phyloP scores from a whole-genome alignment of 2,329 filamentous ascomycete species.

The Ustulina deusta region DNA sequence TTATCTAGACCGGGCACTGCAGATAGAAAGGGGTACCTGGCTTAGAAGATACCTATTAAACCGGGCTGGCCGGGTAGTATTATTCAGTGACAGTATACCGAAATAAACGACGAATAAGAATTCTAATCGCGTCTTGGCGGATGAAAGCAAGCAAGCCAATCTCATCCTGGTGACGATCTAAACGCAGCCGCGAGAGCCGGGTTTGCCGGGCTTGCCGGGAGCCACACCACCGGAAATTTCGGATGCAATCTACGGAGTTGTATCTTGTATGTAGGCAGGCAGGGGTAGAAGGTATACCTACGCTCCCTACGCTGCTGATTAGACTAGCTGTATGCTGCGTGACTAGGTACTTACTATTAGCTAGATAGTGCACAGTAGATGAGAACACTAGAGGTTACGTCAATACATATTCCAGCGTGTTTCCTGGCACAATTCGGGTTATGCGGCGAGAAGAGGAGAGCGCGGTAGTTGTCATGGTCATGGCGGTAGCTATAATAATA shows the following conservation, averaged over 20 bases:
- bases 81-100: not conserved
- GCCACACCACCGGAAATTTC: conserved; percentile 32
- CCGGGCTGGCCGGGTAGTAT: not conserved
- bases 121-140: not conserved
- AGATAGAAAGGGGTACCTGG: conserved; percentile 12
- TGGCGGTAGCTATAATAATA: not conserved
- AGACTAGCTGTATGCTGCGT: not conserved
- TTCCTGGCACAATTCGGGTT: not conserved
- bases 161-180: conserved; percentile 27
- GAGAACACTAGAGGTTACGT: not conserved
- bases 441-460: not conserved
- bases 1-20: not conserved
- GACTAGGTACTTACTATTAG: not conserved
- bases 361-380: not conserved
- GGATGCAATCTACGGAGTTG: conserved; percentile 27
- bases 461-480: not conserved
- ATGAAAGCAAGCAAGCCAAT: not conserved
- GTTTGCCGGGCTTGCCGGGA: conserved; percentile 29
- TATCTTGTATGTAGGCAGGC: no score
- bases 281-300: conserved; percentile 10
- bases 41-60: not conserved
- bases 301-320: no score
- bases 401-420: not conserved
- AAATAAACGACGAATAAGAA: conserved; percentile 6
- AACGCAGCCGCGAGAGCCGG: conserved; percentile 22